phyloP scores from a whole-genome alignment of 495 filamentous ascomycete genomes.

The Neurospora terricola region DNA sequence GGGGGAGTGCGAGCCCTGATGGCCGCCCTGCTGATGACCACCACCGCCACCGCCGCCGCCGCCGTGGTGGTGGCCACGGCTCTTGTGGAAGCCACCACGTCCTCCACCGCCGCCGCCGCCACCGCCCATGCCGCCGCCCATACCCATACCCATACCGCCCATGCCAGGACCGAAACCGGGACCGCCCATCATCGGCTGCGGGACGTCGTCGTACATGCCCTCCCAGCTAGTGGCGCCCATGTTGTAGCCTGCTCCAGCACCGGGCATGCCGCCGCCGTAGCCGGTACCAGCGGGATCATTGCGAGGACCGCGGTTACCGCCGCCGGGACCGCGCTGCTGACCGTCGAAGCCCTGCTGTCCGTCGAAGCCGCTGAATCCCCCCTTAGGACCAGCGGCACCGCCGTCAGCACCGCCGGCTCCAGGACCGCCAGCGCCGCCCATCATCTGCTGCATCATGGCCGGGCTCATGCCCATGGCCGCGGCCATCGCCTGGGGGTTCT shows the following conservation, averaged over 20 bases:
- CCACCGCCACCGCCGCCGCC: conserved; percentile 24
- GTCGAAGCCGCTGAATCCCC: conserved; percentile 25
- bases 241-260: conserved; percentile 14
- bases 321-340: conserved; percentile 41
- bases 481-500: conserved; percentile 31
- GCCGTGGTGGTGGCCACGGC: conserved; percentile 18
- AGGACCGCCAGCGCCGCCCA: conserved; percentile 36
- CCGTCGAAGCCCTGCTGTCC: conserved; percentile 68
- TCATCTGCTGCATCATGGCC: conserved; percentile 79
- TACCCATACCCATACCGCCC: conserved; percentile 39
- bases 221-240: conserved; percentile 74
- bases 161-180: conserved; percentile 34
- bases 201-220: conserved; percentile 98
- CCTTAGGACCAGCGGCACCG: conserved; percentile 29
- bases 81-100: conserved; percentile 37
- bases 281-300: conserved; percentile 13
- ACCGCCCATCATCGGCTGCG: conserved; percentile 63
- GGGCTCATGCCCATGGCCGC: conserved; percentile 56
- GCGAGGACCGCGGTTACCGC: conserved; percentile 26
- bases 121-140: conserved; percentile 43
- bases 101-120: conserved; percentile 41
- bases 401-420: conserved; percentile 22
- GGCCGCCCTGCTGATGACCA: conserved; percentile 7
- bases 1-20: conserved; percentile 15
- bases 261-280: conserved; percentile 22